These are phyloP conservation scores for Vachellia collinsii DNA, from an alignment of 306 rosid species.

Conservation along the genomic window DNA sequence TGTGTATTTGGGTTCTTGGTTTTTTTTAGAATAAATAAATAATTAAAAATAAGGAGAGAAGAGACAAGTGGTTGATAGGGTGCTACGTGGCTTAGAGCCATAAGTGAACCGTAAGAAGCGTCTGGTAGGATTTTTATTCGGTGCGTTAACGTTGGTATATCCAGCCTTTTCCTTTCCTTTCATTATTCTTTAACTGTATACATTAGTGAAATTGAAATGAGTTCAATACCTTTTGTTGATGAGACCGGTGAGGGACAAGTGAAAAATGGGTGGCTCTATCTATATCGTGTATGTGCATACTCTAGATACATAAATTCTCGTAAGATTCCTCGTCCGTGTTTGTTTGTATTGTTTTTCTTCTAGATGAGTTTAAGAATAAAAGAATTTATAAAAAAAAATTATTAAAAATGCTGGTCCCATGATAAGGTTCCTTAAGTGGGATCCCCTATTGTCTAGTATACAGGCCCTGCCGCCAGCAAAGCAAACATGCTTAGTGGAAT, in stretches of 20 bases:
- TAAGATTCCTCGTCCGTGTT: no score
- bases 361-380: not conserved
- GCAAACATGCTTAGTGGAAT: not conserved
- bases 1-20: not conserved
- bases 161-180: not conserved
- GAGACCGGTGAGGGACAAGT: no score
- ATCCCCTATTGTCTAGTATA: not conserved
- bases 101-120: not conserved
- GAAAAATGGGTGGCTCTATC: not conserved
- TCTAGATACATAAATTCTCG: not conserved
- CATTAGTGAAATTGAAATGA: not conserved
- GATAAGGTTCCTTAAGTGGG: not conserved
- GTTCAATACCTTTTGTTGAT: not conserved
- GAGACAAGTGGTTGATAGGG: not conserved
- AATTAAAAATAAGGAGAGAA: not conserved
- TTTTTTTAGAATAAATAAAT: not conserved
- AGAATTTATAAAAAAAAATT: not conserved
- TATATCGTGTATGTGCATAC: not conserved
- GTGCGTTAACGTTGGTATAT: not conserved
- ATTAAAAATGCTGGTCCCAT: not conserved
- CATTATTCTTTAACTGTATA: not conserved
- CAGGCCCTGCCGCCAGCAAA: not conserved
- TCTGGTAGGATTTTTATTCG: not conserved
- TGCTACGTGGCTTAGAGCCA: not conserved
- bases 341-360: no score